Evolutionary conservation across 495 filamentous ascomycete species (phyloP).

Genomic region (Clavariopsis aquatica): DNA sequence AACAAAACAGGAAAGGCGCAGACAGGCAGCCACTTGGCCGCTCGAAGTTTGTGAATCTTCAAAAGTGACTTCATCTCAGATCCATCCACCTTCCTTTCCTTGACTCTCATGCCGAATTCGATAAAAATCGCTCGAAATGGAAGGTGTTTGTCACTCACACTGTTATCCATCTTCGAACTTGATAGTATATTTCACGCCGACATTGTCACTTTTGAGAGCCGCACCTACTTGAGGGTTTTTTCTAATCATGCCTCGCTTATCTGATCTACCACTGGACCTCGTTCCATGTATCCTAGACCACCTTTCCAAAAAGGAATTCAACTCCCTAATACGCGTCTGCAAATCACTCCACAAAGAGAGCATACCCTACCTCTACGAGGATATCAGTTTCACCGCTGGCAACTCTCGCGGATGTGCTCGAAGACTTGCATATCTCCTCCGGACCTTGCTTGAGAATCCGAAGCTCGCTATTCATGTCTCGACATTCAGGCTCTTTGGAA

Average conservation of each 20-base stretch:
- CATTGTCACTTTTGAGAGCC: neutral
- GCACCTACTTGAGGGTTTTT: neutral
- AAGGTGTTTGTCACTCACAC: neutral
- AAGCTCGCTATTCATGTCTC: constrained; percentile 8
- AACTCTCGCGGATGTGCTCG: constrained; percentile 21
- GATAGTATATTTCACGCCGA: neutral
- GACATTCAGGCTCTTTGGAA: constrained; percentile 11
- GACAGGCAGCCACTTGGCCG: constrained; percentile 2
- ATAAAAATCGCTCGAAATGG: constrained; percentile 13
- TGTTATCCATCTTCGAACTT: neutral
- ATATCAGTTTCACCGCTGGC: constrained; percentile 11
- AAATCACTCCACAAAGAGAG: constrained; percentile 12
- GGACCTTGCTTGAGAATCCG: constrained; percentile 16
- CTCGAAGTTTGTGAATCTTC: constrained; percentile 8
- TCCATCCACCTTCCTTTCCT: constrained; percentile 11
- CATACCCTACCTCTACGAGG: constrained; percentile 8
- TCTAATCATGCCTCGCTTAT: constrained; percentile 16
- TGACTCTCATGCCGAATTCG: constrained; percentile 7
- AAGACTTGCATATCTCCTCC: constrained; percentile 14
- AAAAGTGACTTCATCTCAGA: constrained; percentile 4
- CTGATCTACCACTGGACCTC: constrained; percentile 7
- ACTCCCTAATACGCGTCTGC: constrained; percentile 11
- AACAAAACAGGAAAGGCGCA: constrained; percentile 1
- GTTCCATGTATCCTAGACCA: constrained; percentile 8
- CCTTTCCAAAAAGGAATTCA: constrained; percentile 11